Evolutionary conservation across 768 basidiomycete species (phyloP).

Genomic region (Rhizopogon roseolus): DNA sequence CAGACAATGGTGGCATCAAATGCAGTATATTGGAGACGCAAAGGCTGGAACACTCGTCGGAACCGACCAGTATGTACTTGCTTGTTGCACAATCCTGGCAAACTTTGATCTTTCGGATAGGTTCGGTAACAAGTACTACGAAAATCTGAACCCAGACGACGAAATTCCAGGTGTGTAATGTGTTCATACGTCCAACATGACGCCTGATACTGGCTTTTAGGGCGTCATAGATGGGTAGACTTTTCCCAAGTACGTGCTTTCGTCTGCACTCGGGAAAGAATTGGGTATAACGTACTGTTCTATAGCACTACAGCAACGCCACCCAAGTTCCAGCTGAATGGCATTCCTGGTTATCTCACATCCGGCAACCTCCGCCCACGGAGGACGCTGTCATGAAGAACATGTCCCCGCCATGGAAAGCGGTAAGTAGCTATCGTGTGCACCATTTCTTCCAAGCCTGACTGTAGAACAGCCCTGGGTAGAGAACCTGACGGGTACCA

Average conservation of each 20-base stretch:
- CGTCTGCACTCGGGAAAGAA: no score
- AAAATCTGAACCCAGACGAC: constrained; percentile 83
- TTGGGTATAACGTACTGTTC: constrained; percentile 2
- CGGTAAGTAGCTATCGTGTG: constrained; percentile 45
- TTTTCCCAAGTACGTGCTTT: constrained; percentile 63
- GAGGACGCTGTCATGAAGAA: constrained; percentile 70
- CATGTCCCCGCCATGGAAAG: constrained; percentile 74
- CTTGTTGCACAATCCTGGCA: not conserved
- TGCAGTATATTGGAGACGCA: constrained; percentile 93
- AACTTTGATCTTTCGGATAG: constrained; percentile 32
- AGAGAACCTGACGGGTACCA: constrained; percentile 90
- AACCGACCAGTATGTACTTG: constrained; percentile 68
- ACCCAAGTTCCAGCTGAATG: constrained; percentile 93
- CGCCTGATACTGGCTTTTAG: constrained; percentile 31
- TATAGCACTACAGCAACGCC: constrained; percentile 81
- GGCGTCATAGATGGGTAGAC: constrained; percentile 97
- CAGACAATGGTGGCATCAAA: constrained; percentile 84
- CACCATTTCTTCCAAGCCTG: not conserved
- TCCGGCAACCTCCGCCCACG: constrained; percentile 76
- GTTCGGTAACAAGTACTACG: constrained; percentile 92
- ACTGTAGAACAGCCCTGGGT: constrained; percentile 55
- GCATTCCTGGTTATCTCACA: constrained; percentile 95
- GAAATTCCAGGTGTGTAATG: constrained; percentile 74
- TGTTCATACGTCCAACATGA: not conserved
- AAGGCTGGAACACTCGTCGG: constrained; percentile 79